Base-by-base conservation (phyloP, 2,329 filamentous ascomycete species). In the Epichloe glyceriae region DNA sequence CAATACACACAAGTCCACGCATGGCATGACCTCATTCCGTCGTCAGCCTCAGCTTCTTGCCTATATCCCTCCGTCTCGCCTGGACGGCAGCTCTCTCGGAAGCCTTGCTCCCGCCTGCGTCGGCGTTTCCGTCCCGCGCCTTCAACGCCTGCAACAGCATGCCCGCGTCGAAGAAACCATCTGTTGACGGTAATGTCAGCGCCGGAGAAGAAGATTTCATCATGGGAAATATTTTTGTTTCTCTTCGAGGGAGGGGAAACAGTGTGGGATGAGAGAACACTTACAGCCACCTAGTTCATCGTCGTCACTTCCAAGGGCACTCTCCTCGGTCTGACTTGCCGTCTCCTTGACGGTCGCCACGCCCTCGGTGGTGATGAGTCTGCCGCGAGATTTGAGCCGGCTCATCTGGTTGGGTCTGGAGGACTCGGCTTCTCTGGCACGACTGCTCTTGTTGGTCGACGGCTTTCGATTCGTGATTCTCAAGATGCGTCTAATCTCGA, bases 81-180 rank as follows among this genome's bases (percentile, higher is more conserved):
- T 75, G 72, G 42, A 78, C 76, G 4, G 75, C 76, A 11, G 81
- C 81, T 51, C 79, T 73, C 59, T 83, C 80, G 43, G 75, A 76
- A 1, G 74, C 65, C 57, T 76, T 79, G 10, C 68, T 68, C 54
- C 80, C 76, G 42, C 67, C 71, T 3, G 68, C 61, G 49, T 79
- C 75, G 5, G 71, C 65, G 4, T 70, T 73, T 51, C 80, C 74
- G 15, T 77, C 76, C 47, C 84, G 78, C 2, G 83, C 84, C 64
- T 90, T 90, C 52, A 95, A 79, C 1, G 89, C 88, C 65, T 94
- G 87, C 22, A 93, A 74, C 5, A 96, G 78, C 88, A 96, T 95
- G 14, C 91, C 91, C 0, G 91, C 89, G 64, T 97, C 91, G 69
- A 97, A 97, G 74, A 97, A 96, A 34, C 91, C 91, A 73, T 96